Conservation (phyloP, 2,329 filamentous ascomycete genomes). For the Hypoxylon sp. region DNA sequence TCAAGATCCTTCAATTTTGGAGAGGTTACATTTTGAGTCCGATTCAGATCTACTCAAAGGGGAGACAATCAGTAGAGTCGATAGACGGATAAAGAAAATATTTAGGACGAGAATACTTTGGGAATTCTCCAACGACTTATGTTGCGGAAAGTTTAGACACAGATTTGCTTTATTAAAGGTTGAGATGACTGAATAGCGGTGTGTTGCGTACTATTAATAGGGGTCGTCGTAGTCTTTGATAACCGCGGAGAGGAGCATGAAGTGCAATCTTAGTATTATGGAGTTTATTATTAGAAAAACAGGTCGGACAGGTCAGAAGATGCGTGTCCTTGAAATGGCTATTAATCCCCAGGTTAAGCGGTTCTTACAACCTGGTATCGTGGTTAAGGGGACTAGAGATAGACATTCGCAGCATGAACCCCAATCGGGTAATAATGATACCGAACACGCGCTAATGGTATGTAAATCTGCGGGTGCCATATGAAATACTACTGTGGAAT, state of each 20-base stretch:
- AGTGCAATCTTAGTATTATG: background rate
- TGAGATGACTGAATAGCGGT: too few relatives aligned
- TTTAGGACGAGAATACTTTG: background rate
- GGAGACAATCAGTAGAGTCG: too few relatives aligned
- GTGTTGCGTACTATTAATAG: background rate
- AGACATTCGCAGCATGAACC: constrained; percentile 9
- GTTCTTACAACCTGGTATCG: background rate
- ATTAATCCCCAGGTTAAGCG: too few relatives aligned
- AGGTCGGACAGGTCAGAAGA: too few relatives aligned
- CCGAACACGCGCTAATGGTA: background rate
- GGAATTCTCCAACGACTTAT: background rate
- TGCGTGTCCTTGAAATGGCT: background rate
- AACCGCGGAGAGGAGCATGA: background rate
- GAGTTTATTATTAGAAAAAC: background rate
- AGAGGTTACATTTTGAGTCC: too few relatives aligned
- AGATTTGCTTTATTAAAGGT: background rate
- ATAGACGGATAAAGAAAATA: too few relatives aligned
- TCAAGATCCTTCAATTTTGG: too few relatives aligned
- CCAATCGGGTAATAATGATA: constrained; percentile 4
- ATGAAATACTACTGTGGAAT: background rate
- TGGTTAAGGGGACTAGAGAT: background rate
- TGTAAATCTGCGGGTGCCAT: background rate
- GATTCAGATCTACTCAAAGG: too few relatives aligned
- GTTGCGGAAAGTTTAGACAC: background rate
- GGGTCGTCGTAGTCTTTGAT: background rate